Conservation (phyloP, 2,329 filamentous ascomycete species). For the Fusarium ambrosium region DNA sequence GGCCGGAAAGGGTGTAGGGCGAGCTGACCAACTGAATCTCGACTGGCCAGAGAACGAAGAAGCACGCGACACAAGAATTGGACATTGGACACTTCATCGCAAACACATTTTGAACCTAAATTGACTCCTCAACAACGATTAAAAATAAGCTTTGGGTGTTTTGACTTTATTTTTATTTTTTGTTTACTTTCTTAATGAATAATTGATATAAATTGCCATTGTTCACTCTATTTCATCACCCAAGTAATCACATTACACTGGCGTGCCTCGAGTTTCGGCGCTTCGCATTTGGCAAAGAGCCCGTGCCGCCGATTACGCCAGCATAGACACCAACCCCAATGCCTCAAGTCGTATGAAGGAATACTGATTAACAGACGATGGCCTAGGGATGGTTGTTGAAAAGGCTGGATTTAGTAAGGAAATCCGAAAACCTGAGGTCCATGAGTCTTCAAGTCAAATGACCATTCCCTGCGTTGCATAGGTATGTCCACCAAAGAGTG, state of each 20-base stretch:
- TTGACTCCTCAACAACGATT: not conserved
- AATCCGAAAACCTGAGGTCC: not conserved
- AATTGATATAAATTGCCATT: constrained; percentile 19
- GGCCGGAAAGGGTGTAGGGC: constrained; percentile 40
- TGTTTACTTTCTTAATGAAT: not conserved
- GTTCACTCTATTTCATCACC: constrained; percentile 9
- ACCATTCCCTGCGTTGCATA: not conserved
- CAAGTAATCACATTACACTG: not conserved
- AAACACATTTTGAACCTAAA: not conserved
- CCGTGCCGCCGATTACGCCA: constrained; percentile 26
- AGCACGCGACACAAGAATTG: constrained; percentile 36
- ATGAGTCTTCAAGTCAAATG: not conserved
- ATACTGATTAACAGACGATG: not conserved
- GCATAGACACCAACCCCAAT: not conserved
- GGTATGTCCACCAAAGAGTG: not conserved
- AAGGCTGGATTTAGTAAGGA: not conserved
- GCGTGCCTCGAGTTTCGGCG: constrained; percentile 5
- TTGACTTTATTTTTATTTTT: not conserved
- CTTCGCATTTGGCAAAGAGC: constrained; percentile 30
- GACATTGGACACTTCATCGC: constrained; percentile 11
- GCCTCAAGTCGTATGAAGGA: not conserved
- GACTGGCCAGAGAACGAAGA: constrained; percentile 30
- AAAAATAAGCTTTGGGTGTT: not conserved
- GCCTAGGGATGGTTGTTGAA: not conserved
- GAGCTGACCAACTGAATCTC: constrained; percentile 37